Evolutionary conservation across 2,329 filamentous ascomycete species (phyloP), one percentile per base, ranked within the genome.

Genomic region (Fusarium virguliforme): DNA sequence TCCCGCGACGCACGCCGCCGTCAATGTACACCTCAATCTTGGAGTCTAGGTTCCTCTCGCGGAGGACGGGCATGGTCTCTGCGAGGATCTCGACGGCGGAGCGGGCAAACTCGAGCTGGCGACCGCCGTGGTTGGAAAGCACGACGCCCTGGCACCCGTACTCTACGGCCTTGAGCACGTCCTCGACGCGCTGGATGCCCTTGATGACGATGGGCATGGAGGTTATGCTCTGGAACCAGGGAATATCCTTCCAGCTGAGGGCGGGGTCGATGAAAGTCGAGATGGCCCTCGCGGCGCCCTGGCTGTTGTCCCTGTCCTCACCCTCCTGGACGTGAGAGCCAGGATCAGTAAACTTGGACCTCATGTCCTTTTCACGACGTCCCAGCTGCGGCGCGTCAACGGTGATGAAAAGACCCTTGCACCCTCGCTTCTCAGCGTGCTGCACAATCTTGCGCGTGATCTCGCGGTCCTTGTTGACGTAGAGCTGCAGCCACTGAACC

Each of bases 371-470:
- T 82, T 99, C 96, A 73, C 96, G 88, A 40, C 96, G 91, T 43
- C 96, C 96, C 24, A 99, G 90, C 82, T 98, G 95, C 6, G 96
- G 96, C 58, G 96, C 96, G 80, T 99, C 96, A 60, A 99, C 96
- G 3, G 96, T 99, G 84, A 99, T 98, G 86, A 99, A 99, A 18
- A 99, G 90, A 9, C 92, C 96, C 83, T 94, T 96, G 87, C 96
- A 98, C 30, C 96, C 96, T 62, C 96, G 91, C 77, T 85, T 85
- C 84, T 99, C 96, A 67, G 96, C 96, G 82, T 98, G 94, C 83
- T 95, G 82, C 54, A 99, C 92, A 74, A 99, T 98, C 70, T 89
- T 89, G 82, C 93, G 90, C 8, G 96, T 99, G 81, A 99, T 95
- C 34, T 87, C 88, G 62, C 96, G 92, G 84, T 99, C 92, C 81